Base-by-base conservation (phyloP, 2,329 filamentous ascomycete genomes). In the Mycosphaerella sp. region DNA sequence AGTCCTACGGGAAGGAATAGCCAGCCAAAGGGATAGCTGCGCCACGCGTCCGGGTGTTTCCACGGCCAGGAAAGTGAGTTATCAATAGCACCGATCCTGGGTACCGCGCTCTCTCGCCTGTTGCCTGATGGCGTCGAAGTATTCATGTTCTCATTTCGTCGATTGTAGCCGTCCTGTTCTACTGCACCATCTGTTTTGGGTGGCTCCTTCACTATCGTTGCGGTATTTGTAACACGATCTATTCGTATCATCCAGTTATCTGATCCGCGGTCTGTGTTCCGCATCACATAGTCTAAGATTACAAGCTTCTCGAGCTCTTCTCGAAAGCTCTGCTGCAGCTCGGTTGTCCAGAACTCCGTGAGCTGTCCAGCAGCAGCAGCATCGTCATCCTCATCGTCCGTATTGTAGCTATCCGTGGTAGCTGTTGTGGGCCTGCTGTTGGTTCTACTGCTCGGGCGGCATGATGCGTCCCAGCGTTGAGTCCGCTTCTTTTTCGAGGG, bases 191-290 rank as follows among this genome's bases (percentile, higher is more conserved):
- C 79, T 34, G 82, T 77, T 73, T 76, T 87, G 65, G 75, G 94
- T 9, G 90, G 88, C 54, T 96, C 89, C 0, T 89, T 89, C 13
- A 86, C 84, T 58, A 98, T 88, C 6, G 86, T 88, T 10, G 93
- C 91, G 62, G 86, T 80, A 64, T 93, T 82, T 2, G 80, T 83
- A 61, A 89, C 80, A 78, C 84, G 88, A 68, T 98, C 90, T 28
- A 98, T 87, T 69, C 89, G 93, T 66, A 98, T 89, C 93, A 98
- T 98, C 93, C 93, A 98, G 63, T 98, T 98, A 68, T 98, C 93
- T 50, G 96, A 75, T 1, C 93, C 93, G 71, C 93, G 81, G 68
- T 98, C 93, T 1, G 93, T 98, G 66, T 98, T 98, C 52, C 93
- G 82, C 93, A 98, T 98, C 57, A 98, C 95, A 68, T 98, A 98